Evolutionary conservation across 805 yeast species (phyloP).

Genomic region (Kuraishia ogatae): DNA sequence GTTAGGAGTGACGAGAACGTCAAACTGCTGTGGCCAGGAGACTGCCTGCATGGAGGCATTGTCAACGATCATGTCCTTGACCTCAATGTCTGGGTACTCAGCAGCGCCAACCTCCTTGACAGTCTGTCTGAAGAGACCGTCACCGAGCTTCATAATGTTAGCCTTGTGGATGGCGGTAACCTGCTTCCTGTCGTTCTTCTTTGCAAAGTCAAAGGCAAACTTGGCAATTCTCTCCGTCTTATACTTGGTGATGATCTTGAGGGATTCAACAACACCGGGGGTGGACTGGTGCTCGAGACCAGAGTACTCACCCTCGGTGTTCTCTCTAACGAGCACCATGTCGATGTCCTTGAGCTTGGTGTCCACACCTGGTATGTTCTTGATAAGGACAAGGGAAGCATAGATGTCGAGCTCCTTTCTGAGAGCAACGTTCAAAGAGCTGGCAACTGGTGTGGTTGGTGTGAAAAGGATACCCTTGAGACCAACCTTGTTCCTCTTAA

Average conservation of each 20-base stretch:
- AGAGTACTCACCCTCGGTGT: slow-evolving; percentile 99
- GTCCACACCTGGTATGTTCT: slow-evolving; percentile 89
- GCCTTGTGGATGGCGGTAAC: slow-evolving; percentile 99
- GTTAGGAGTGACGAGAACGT: slow-evolving; percentile 96
- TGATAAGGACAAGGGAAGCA: slow-evolving; percentile 90
- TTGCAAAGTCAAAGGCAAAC: slow-evolving; percentile 94
- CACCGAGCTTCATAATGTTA: slow-evolving; percentile 97
- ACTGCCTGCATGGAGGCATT: slow-evolving; percentile 99
- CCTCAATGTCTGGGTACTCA: slow-evolving; percentile 77
- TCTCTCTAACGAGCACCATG: slow-evolving; percentile 93
- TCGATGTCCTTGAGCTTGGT: slow-evolving; percentile 85
- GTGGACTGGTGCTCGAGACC: slow-evolving; percentile 97
- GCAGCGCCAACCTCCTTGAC: slow-evolving; percentile 79
- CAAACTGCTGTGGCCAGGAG: slow-evolving; percentile 96
- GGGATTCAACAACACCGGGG: slow-evolving; percentile 95
- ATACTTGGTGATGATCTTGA: slow-evolving; percentile 88
- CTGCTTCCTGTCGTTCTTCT: slow-evolving; percentile 80
- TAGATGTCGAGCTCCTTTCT: slow-evolving; percentile 94
- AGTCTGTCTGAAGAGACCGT: slow-evolving; percentile 94
- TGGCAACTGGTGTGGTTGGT: slow-evolving; percentile 67
- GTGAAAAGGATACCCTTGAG: slow-evolving; percentile 94
- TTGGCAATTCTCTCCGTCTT: slow-evolving; percentile 97
- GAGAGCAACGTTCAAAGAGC: slow-evolving; percentile 90
- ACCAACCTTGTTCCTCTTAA: slow-evolving; percentile 95
- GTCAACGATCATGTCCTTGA: slow-evolving; percentile 93